phyloP scores from a whole-genome alignment of 257 asterid genomes.

The Jacaranda copaia region DNA sequence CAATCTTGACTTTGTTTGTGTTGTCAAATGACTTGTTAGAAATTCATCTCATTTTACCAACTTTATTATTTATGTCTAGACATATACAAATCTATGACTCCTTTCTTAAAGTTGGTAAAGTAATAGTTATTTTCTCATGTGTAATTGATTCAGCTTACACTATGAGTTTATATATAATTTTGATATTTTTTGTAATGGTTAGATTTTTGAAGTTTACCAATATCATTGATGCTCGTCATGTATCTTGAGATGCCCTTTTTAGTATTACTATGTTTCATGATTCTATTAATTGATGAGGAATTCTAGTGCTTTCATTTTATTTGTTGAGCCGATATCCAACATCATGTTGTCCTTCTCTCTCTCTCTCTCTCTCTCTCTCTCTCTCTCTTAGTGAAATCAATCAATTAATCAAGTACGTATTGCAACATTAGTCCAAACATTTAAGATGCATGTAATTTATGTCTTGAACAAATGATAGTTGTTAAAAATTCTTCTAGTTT shows the following conservation, averaged over 20 bases:
- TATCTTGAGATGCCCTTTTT: not conserved
- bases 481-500: not conserved
- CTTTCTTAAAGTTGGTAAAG: constrained; percentile 10
- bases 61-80: not conserved
- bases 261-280: not conserved
- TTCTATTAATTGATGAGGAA: constrained; percentile 9
- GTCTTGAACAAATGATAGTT: not conserved
- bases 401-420: not conserved
- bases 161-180: too few species aligned
- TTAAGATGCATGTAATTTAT: not conserved
- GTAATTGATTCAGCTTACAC: not conserved
- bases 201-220: not conserved
- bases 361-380: too few species aligned
- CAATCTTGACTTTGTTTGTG: not conserved
- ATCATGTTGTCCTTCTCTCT: too few species aligned
- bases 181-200: not conserved
- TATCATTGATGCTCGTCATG: constrained; percentile 5
- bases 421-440: not conserved
- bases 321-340: not conserved
- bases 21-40: constrained; percentile 19
- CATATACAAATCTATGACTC: constrained; percentile 13
- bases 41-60: not conserved
- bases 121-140: not conserved
- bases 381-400: not conserved
- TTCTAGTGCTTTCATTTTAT: constrained; percentile 1